phyloP scores from a whole-genome alignment of 768 basidiomycete species.

The Hericium erinaceus region DNA sequence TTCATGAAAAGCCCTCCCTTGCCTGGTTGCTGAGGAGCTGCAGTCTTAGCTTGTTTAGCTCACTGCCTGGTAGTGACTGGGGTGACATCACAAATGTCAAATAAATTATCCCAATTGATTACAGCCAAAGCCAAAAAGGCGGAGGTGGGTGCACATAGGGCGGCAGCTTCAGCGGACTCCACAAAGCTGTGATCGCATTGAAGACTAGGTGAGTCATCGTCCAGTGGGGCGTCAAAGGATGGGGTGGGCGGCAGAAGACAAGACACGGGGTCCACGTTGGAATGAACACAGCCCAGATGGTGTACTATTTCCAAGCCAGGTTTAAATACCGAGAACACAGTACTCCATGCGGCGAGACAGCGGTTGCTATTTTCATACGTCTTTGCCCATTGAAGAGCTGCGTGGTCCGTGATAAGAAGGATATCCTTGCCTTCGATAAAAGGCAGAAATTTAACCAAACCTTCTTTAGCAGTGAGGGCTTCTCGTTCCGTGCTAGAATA shows the following conservation, averaged over 20 bases:
- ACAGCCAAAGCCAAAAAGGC: no score
- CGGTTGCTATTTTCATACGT: constrained; percentile 19
- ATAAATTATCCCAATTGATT: no score
- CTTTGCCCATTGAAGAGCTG: constrained; percentile 17
- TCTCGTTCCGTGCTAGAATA: no score
- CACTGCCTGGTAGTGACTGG: no score
- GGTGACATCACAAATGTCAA: no score
- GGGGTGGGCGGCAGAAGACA: constrained; percentile 3
- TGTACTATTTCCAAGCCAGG: constrained; percentile 24
- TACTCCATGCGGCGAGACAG: constrained; percentile 23
- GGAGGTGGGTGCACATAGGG: no score
- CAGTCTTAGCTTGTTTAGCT: no score
- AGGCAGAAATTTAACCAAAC: not conserved
- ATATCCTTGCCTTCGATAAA: constrained; percentile 28
- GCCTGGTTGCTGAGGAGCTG: no score
- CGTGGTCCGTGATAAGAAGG: constrained; percentile 18
- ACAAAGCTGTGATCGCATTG: not conserved
- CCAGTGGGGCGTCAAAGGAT: not conserved
- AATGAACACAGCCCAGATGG: constrained; percentile 24
- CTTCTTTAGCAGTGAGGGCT: no score
- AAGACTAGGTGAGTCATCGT: not conserved
- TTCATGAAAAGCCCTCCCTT: no score
- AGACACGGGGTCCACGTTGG: constrained; percentile 23
- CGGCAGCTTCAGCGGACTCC: no score
- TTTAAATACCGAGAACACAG: constrained; percentile 22